phyloP scores from a whole-genome alignment of 2,329 filamentous ascomycete genomes.

The Aspergillus viridinutans region DNA sequence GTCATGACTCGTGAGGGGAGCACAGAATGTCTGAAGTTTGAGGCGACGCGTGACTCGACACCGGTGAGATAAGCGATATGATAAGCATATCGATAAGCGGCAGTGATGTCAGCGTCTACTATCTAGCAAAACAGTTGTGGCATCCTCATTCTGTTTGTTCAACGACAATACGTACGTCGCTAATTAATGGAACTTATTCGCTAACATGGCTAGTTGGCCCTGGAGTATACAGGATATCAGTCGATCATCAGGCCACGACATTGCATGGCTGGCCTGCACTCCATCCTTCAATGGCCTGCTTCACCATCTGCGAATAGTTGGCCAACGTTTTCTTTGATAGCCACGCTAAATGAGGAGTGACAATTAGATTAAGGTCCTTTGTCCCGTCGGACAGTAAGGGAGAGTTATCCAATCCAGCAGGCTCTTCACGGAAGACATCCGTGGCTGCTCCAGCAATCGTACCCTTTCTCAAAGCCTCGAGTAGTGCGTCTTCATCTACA shows the following conservation, averaged over 20 bases:
- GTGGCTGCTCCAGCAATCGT: conserved; percentile 48
- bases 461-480: conserved; percentile 42
- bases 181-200: not conserved
- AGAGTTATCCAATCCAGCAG: conserved; percentile 41
- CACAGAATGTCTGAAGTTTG: not conserved
- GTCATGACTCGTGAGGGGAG: not conserved
- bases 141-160: not conserved
- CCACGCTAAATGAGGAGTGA: conserved; percentile 54
- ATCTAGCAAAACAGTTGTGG: not conserved
- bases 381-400: conserved; percentile 43
- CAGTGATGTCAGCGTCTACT: not conserved
- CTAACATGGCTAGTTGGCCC: not conserved
- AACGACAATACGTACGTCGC: not conserved
- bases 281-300: conserved; percentile 47
- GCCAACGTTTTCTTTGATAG: conserved; percentile 46
- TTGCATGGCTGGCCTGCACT: conserved; percentile 27
- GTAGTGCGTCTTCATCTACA: conserved; percentile 48
- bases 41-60: not conserved
- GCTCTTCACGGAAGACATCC: conserved; percentile 50
- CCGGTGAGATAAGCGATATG: not conserved
- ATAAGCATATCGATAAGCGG: conserved; percentile 1
- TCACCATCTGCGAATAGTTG: conserved; percentile 43
- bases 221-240: not conserved
- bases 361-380: conserved; percentile 46
- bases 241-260: conserved; percentile 10